Percentiles rank a stretch among this genome's conserved stretches.
phyloP scores from a whole-genome alignment of 2,329 filamentous ascomycete species.

The Ophiostoma sp. region DNA sequence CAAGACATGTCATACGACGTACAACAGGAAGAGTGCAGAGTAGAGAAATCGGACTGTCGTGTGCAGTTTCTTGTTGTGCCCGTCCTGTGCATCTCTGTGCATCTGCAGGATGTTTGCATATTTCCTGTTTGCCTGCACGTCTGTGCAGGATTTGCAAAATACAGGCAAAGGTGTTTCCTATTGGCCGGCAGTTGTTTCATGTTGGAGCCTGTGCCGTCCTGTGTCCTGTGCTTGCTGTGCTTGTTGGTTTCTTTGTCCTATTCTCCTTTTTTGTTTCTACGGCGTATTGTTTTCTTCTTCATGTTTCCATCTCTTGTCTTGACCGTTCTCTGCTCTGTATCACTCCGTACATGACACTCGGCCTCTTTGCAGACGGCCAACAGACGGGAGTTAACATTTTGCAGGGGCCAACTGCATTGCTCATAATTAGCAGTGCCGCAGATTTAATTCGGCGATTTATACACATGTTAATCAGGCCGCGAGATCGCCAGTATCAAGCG shows the following conservation, averaged over 20 bases:
- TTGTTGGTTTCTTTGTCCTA: not conserved
- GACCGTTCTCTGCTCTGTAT: too few species aligned
- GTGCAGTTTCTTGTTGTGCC: not conserved
- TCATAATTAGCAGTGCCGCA: too few species aligned
- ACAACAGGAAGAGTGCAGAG: not conserved
- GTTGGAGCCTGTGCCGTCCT: not conserved
- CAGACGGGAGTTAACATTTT: too few species aligned
- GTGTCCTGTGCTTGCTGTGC: not conserved
- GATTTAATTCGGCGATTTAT: too few species aligned
- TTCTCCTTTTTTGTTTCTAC: not conserved
- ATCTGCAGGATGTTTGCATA: not conserved
- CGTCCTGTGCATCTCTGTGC: not conserved
- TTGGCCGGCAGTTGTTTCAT: slow-evolving; percentile 4
- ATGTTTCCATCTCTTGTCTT: not conserved
- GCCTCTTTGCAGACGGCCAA: too few species aligned
- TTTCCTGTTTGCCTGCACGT: not conserved
- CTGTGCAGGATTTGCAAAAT: not conserved
- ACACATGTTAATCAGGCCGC: not conserved
- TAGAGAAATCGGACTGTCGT: not conserved
- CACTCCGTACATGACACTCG: too few species aligned
- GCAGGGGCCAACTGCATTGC: too few species aligned
- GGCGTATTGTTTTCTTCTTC: not conserved
- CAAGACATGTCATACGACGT: slow-evolving; percentile 4
- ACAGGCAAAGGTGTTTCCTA: not conserved
- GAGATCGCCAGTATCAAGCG: not conserved